These are phyloP conservation scores for Penicillium maclennaniae DNA, from an alignment of 495 filamentous ascomycete genomes.

Conservation along the genomic window DNA sequence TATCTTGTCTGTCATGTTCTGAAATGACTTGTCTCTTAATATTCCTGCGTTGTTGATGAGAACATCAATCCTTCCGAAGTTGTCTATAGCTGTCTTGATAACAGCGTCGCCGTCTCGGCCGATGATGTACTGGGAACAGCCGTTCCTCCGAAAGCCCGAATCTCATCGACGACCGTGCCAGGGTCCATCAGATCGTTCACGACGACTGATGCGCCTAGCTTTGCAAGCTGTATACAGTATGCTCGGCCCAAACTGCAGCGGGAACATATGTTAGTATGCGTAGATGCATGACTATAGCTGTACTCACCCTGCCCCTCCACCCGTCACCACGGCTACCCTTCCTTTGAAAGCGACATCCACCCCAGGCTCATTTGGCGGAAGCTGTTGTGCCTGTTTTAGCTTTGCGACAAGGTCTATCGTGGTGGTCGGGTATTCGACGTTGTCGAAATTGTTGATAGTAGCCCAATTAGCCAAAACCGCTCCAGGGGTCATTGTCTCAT, in stretches of 20 bases:
- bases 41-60: constrained; percentile 98
- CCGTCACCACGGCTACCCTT: constrained; percentile 88
- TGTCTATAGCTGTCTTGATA: constrained; percentile 88
- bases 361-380: constrained; percentile 69
- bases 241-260: constrained; percentile 88
- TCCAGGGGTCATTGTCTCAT: constrained; percentile 80
- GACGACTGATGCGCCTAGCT: constrained; percentile 85
- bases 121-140: constrained; percentile 91
- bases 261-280: no score
- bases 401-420: constrained; percentile 83
- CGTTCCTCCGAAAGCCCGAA: constrained; percentile 82
- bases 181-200: constrained; percentile 95
- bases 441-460: constrained; percentile 79
- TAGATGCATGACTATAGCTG: no score
- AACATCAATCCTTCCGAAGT: constrained; percentile 90
- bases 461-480: constrained; percentile 88
- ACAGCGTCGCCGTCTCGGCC: constrained; percentile 89
- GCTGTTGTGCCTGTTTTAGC: constrained; percentile 79
- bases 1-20: constrained; percentile 90
- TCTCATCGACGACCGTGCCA: constrained; percentile 86
- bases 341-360: constrained; percentile 83
- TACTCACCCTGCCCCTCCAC: constrained; percentile 79
- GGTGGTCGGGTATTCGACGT: constrained; percentile 80
- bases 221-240: constrained; percentile 89
- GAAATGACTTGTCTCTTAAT: constrained; percentile 94